Percentiles rank a stretch among this genome's conserved stretches.
Evolutionary conservation across 2,329 filamentous ascomycete genomes (phyloP).

Genomic region (Stachybotrys chlorohalonatus): DNA sequence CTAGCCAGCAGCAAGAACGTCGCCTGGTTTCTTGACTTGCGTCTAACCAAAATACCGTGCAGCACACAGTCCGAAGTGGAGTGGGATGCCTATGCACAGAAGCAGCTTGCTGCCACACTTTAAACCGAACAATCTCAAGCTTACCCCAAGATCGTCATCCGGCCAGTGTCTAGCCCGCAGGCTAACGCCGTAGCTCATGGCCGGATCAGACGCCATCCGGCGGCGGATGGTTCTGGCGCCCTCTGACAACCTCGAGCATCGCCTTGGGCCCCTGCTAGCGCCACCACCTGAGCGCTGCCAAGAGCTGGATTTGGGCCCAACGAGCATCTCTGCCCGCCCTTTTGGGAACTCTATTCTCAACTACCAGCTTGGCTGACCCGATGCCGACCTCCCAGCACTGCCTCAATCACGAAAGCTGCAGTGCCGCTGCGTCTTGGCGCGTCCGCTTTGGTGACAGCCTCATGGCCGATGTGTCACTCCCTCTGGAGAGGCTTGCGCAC

Average conservation of each 20-base stretch:
- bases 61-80: too few species aligned
- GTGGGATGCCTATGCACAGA: too few species aligned
- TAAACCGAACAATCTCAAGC: too few species aligned
- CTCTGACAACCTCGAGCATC: too few species aligned
- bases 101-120: too few species aligned
- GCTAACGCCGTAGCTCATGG: background rate
- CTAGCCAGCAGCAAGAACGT: too few species aligned
- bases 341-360: background rate
- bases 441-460: background rate
- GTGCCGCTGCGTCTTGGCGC: background rate
- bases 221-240: too few species aligned
- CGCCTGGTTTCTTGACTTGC: too few species aligned
- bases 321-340: background rate
- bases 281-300: too few species aligned
- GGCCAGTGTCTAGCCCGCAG: background rate
- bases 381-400: background rate
- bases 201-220: background rate
- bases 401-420: background rate
- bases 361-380: background rate
- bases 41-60: too few species aligned
- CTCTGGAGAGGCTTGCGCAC: too few species aligned
- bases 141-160: background rate
- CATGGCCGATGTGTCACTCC: background rate
- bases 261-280: too few species aligned
- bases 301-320: background rate